These are phyloP conservation scores for Aspergillus sp. DNA, from an alignment of 2,329 filamentous ascomycete genomes.

Conservation along the genomic window DNA sequence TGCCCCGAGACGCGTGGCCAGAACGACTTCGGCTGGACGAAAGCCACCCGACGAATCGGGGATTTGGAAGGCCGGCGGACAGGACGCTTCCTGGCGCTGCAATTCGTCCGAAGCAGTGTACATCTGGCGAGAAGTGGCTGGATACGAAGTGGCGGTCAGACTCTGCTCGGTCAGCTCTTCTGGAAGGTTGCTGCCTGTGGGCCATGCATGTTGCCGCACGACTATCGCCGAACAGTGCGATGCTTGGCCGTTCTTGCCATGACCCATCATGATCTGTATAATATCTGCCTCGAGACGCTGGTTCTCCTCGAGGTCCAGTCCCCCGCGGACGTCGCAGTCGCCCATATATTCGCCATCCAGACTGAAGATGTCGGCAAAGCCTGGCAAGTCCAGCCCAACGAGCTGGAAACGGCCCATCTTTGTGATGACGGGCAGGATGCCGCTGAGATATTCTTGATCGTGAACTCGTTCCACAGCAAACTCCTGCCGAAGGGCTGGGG, in stretches of 20 bases:
- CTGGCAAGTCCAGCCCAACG: background rate
- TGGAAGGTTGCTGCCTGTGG: background rate
- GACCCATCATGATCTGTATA: background rate
- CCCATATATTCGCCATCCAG: background rate
- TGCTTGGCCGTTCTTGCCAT: background rate
- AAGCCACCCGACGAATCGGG: background rate
- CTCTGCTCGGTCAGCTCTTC: background rate
- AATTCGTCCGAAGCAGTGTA: background rate
- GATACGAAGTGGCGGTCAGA: background rate
- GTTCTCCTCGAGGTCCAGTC: background rate
- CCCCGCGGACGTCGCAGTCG: background rate
- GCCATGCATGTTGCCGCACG: background rate
- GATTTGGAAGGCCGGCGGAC: background rate
- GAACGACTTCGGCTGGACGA: background rate
- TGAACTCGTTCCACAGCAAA: background rate
- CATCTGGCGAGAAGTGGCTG: background rate
- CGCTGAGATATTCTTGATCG: background rate
- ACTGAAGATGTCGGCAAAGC: background rate
- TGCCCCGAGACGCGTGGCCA: background rate
- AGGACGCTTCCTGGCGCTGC: background rate
- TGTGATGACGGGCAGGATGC: background rate
- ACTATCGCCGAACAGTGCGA: background rate
- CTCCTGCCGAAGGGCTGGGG: background rate
- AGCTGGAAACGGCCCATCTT: background rate
- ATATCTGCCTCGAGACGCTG: background rate